Evolutionary conservation across 805 yeast species (phyloP).

Genomic region (Tetrapisispora namnaoensis): DNA sequence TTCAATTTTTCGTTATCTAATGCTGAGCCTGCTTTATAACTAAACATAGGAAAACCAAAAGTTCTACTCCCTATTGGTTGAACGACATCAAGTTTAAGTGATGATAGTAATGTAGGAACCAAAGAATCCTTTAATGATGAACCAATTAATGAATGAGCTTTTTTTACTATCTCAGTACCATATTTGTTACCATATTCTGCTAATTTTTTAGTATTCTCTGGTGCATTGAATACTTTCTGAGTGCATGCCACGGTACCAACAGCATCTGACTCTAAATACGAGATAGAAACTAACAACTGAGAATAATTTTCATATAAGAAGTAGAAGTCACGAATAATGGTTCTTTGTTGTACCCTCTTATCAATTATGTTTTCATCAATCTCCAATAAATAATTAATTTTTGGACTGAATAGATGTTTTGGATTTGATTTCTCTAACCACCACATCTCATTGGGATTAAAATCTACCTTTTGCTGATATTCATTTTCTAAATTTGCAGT

Average conservation of each 20-base stretch:
- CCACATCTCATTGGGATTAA: conserved; percentile 2
- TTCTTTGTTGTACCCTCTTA: conserved; percentile 47
- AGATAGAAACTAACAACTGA: conserved; percentile 49
- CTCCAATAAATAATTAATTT: conserved; percentile 31
- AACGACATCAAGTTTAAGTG: conserved; percentile 34
- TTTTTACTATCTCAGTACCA: conserved; percentile 42
- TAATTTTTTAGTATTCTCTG: conserved; percentile 27
- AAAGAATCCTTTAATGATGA: conserved; percentile 16
- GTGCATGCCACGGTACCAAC: conserved; percentile 32
- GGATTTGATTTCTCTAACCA: conserved; percentile 2
- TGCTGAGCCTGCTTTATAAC: conserved; percentile 44
- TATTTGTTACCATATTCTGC: conserved; percentile 39
- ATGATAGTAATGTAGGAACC: conserved; percentile 30
- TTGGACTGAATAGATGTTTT: not conserved
- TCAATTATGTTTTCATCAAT: conserved; percentile 45
- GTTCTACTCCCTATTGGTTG: conserved; percentile 56
- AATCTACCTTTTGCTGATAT: not conserved
- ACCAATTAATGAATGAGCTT: conserved; percentile 33
- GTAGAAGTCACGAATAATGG: conserved; percentile 53
- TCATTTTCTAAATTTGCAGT: not conserved
- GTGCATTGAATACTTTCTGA: conserved; percentile 27
- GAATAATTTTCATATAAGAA: conserved; percentile 65
- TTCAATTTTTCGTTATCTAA: conserved; percentile 42
- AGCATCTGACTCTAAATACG: conserved; percentile 48
- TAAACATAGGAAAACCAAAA: conserved; percentile 47